Evolutionary conservation across 805 yeast genomes (phyloP).

Genomic region (Myxozyma vanderwaltii): DNA sequence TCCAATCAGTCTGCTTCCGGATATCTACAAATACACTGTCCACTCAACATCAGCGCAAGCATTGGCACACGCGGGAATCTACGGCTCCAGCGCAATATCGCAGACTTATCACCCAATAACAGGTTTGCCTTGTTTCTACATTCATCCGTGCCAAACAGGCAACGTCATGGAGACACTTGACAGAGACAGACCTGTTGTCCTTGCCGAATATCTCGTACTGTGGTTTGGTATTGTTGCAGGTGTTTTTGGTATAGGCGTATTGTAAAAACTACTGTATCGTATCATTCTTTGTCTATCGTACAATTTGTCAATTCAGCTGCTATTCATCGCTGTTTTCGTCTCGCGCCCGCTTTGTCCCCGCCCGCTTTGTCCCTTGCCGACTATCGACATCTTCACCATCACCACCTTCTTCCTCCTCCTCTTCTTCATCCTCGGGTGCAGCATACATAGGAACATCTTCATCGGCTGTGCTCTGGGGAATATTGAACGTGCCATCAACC

Average conservation of each 20-base stretch:
- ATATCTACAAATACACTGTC: slow-evolving; percentile 4
- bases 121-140: slow-evolving; percentile 20
- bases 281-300: slow-evolving; percentile 10
- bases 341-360: slow-evolving; percentile 19
- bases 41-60: background rate
- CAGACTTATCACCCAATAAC: slow-evolving; percentile 30
- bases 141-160: slow-evolving; percentile 33
- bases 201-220: slow-evolving; percentile 18
- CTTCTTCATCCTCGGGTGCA: slow-evolving; percentile 1
- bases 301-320: background rate
- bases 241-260: slow-evolving; percentile 17
- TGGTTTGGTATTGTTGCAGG: slow-evolving; percentile 31
- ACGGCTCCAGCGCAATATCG: slow-evolving; percentile 15
- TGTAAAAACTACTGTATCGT: background rate
- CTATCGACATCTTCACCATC: too few species aligned
- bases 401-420: slow-evolving; percentile 26
- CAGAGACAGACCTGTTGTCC: slow-evolving; percentile 5
- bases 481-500: slow-evolving; percentile 38
- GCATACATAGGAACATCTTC: slow-evolving; percentile 27
- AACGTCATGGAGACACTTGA: slow-evolving; percentile 23
- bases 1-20: slow-evolving; percentile 16
- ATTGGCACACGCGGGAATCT: background rate
- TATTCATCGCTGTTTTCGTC: slow-evolving; percentile 20
- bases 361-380: too few species aligned
- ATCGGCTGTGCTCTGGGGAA: slow-evolving; percentile 29